Percentiles rank a stretch among this genome's conserved stretches.
Evolutionary conservation across 2,329 filamentous ascomycete genomes (phyloP).

Genomic region (Scytalidium sp.): DNA sequence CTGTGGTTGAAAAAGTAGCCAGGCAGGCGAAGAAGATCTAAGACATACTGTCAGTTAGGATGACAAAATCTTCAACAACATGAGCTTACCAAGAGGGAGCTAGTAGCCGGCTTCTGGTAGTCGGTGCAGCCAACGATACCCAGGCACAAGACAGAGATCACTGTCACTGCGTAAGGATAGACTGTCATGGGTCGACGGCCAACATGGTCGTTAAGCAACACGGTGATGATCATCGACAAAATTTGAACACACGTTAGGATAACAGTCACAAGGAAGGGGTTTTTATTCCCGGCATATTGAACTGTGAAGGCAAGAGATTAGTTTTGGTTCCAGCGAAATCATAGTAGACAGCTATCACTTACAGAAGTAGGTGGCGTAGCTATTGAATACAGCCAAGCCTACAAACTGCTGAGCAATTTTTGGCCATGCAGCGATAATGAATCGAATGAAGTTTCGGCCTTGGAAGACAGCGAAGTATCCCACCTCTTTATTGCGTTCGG

Average conservation of each 20-base stretch:
- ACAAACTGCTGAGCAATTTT: slow-evolving; percentile 18
- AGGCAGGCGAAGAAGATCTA: slow-evolving; percentile 40
- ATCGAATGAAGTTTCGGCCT: slow-evolving; percentile 27
- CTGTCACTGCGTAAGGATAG: slow-evolving; percentile 36
- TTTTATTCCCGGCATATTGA: slow-evolving; percentile 37
- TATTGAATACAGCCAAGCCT: slow-evolving; percentile 17
- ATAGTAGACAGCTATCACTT: neutral
- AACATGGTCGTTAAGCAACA: slow-evolving; percentile 31
- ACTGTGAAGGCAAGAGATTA: slow-evolving; percentile 23
- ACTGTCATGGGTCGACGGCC: slow-evolving; percentile 36
- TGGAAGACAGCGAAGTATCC: slow-evolving; percentile 29
- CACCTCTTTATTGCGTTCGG: slow-evolving; percentile 19
- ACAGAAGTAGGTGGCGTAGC: slow-evolving; percentile 13
- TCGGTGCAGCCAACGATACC: slow-evolving; percentile 39
- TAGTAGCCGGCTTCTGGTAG: slow-evolving; percentile 28
- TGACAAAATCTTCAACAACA: no score
- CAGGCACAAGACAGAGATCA: slow-evolving; percentile 32
- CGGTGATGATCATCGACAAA: slow-evolving; percentile 36
- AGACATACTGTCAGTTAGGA: no score
- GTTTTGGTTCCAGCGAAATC: no score
- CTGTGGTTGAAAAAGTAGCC: slow-evolving; percentile 38
- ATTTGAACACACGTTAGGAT: slow-evolving; percentile 39
- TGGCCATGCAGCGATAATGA: slow-evolving; percentile 26
- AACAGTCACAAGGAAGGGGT: slow-evolving; percentile 39
- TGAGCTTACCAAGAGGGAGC: slow-evolving; percentile 35